phyloP scores from a whole-genome alignment of 352 stramenopile genomes.

The Pythium dissotocum region DNA sequence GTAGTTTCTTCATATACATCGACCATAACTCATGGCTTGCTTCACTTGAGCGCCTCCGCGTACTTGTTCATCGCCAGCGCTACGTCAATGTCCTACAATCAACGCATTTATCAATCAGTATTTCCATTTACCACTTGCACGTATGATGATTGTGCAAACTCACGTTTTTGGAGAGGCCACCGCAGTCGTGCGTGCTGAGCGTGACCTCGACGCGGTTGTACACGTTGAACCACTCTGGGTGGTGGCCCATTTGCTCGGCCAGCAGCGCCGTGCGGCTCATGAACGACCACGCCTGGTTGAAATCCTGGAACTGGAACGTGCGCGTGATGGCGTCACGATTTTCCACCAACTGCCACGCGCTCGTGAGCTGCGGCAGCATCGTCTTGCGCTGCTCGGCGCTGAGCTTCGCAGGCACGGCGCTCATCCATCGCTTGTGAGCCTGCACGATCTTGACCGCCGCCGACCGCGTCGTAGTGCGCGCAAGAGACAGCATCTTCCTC shows the following conservation, averaged over 20 bases:
- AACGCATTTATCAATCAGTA: too few relatives aligned
- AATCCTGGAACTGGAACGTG: constrained; percentile 85
- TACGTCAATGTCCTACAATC: constrained; percentile 57
- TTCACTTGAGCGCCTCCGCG: constrained; percentile 36
- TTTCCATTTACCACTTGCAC: too few relatives aligned
- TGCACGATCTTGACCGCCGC: background rate
- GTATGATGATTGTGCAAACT: constrained; percentile 6
- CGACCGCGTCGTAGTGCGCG: constrained; percentile 1
- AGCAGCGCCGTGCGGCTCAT: constrained; percentile 75
- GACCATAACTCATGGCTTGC: background rate
- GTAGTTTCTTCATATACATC: background rate
- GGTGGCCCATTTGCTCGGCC: constrained; percentile 93
- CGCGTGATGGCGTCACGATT: constrained; percentile 82
- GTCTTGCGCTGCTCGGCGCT: constrained; percentile 43
- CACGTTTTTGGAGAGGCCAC: constrained; percentile 91
- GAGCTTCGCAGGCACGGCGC: constrained; percentile 45
- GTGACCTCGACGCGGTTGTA: constrained; percentile 98
- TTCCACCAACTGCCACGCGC: constrained; percentile 51
- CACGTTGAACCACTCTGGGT: constrained; percentile 99
- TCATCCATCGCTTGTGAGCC: constrained; percentile 28
- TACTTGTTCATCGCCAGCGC: constrained; percentile 78
- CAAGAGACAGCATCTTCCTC: background rate
- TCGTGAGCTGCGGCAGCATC: constrained; percentile 45
- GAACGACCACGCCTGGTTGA: constrained; percentile 79
- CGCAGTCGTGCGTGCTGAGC: constrained; percentile 95